Evolutionary conservation across 495 filamentous ascomycete species (phyloP).

Genomic region (Xylaria venustula): DNA sequence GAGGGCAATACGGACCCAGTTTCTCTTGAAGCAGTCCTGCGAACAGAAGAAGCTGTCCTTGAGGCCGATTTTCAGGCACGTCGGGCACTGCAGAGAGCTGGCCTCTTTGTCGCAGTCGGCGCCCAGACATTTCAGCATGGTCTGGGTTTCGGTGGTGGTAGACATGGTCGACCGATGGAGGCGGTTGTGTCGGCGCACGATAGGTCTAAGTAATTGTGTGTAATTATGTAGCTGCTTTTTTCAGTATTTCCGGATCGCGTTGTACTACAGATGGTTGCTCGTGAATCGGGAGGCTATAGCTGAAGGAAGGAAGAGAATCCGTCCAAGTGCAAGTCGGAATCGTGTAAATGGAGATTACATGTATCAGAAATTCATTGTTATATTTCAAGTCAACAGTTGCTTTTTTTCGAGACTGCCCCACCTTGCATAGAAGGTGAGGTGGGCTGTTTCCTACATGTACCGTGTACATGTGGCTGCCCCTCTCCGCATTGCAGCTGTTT

Average conservation of each 20-base stretch:
- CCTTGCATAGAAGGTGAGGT: background rate
- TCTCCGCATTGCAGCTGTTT: too few relatives aligned
- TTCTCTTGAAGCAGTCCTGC: conserved; percentile 97
- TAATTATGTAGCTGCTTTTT: too few relatives aligned
- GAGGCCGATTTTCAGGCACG: conserved; percentile 79
- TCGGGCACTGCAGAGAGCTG: conserved; percentile 85
- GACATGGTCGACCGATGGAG: conserved; percentile 37
- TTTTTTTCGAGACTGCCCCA: background rate
- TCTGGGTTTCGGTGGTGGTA: conserved; percentile 36
- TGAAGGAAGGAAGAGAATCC: too few relatives aligned
- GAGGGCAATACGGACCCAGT: conserved; percentile 69
- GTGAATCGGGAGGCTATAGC: too few relatives aligned
- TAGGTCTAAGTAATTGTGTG: too few relatives aligned
- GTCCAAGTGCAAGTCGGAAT: too few relatives aligned
- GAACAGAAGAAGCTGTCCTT: conserved; percentile 96
- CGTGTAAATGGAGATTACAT: too few relatives aligned
- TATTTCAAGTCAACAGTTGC: background rate
- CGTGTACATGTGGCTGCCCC: too few relatives aligned
- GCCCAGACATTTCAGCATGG: conserved; percentile 73
- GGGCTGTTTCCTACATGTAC: too few relatives aligned
- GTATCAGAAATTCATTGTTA: too few relatives aligned
- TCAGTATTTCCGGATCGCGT: too few relatives aligned
- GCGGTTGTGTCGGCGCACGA: background rate
- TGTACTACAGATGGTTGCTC: too few relatives aligned
- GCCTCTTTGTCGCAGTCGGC: conserved; percentile 81